A percentile compares a stretch with the other conserved stretches of the same genome.
phyloP scores from a whole-genome alignment of 345 rosid genomes.

The Eutrema japonicum region DNA sequence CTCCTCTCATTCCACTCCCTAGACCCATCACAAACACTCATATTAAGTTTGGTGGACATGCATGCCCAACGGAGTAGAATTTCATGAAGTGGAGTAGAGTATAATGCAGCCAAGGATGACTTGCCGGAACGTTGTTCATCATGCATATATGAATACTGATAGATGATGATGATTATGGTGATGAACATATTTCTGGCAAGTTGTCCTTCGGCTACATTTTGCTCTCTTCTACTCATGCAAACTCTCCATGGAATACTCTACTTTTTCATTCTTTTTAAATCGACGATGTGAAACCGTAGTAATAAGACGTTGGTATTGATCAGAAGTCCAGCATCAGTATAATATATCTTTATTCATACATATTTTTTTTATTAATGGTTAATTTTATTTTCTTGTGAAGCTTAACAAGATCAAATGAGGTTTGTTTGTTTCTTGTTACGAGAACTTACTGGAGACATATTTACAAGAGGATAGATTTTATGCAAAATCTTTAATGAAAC shows the following conservation, averaged over 20 bases:
- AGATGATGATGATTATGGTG: slow-evolving; percentile 9
- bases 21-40: slow-evolving; percentile 32
- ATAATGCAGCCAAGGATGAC: slow-evolving; percentile 71
- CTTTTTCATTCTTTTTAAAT: not conserved
- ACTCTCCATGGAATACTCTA: slow-evolving; percentile 30
- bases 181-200: slow-evolving; percentile 46
- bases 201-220: slow-evolving; percentile 59
- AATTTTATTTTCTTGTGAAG: not conserved
- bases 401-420: not conserved
- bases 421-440: not conserved
- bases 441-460: not conserved
- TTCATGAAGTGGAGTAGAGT: slow-evolving; percentile 52
- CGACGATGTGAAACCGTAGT: not conserved
- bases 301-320: not conserved
- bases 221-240: slow-evolving; percentile 60
- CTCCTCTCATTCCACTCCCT: slow-evolving; percentile 9
- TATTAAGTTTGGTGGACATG: slow-evolving; percentile 3
- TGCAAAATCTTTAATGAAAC: not conserved
- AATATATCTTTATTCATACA: not conserved
- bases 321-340: slow-evolving; percentile 15
- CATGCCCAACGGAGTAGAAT: slow-evolving; percentile 35
- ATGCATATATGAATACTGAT: not conserved
- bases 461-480: not conserved
- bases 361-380: not conserved
- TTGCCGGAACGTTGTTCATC: slow-evolving; percentile 47